These are phyloP conservation scores for Maudiozyma saulgeensis DNA, from an alignment of 805 yeast genomes.

Conservation along the genomic window DNA sequence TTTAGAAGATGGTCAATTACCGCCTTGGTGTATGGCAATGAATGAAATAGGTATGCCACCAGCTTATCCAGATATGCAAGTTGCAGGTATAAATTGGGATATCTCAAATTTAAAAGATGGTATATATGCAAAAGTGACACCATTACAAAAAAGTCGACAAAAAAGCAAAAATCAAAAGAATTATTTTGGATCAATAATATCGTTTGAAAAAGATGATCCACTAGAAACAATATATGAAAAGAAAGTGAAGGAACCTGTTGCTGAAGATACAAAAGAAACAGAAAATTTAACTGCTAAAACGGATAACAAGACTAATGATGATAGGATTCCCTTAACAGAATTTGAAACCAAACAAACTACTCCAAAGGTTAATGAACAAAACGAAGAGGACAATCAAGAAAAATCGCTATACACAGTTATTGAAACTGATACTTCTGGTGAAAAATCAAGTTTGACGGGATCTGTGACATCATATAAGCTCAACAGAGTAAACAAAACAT, in stretches of 20 bases:
- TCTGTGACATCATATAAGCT: conserved; percentile 2
- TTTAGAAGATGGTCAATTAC: conserved; percentile 44
- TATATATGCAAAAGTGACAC: conserved; percentile 23
- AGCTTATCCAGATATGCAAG: conserved; percentile 53
- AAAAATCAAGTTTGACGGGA: not conserved
- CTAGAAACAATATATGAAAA: not conserved
- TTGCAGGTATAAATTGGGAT: conserved; percentile 45
- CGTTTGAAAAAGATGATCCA: conserved; percentile 19
- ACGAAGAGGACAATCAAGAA: conserved; percentile 2
- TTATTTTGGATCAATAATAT: conserved; percentile 28
- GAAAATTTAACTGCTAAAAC: not conserved
- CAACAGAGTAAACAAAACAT: not conserved
- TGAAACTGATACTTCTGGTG: conserved; percentile 5
- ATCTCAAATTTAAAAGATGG: conserved; percentile 31
- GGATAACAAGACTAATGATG: conserved; percentile 9
- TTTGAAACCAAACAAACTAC: not conserved
- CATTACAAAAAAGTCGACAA: conserved; percentile 1
- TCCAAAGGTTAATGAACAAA: not conserved
- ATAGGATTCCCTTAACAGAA: conserved; percentile 1
- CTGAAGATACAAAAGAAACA: not conserved
- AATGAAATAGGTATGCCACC: conserved; percentile 74
- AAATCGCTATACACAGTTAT: conserved; percentile 16
- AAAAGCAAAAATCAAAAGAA: conserved; percentile 7
- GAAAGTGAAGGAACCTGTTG: not conserved
- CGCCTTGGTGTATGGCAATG: conserved; percentile 78